phyloP scores from a whole-genome alignment of 164 flowering plant genomes.

The Umbellularia californica region DNA sequence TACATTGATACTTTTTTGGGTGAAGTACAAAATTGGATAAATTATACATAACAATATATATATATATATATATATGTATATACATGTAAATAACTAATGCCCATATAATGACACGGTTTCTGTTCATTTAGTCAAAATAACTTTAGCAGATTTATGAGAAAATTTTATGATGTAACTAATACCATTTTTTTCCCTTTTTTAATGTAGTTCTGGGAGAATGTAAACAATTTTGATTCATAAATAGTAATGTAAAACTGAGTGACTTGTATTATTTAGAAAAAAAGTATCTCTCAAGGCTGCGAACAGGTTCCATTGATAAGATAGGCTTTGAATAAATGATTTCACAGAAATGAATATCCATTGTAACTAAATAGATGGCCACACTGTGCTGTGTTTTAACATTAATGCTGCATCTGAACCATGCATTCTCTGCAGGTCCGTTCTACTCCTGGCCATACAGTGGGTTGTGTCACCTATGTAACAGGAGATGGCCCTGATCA shows the following conservation, averaged over 20 bases:
- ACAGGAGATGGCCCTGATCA: slow-evolving; percentile 85
- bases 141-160: background rate
- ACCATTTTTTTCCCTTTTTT: no score
- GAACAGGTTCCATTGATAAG: background rate
- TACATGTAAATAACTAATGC: no score
- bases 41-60: no score
- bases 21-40: background rate
- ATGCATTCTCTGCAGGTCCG: slow-evolving; percentile 54
- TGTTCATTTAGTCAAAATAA: no score
- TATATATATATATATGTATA: no score
- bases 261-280: no score
- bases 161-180: background rate
- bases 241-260: no score
- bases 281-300: no score
- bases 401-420: background rate
- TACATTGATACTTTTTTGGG: background rate
- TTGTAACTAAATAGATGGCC: background rate
- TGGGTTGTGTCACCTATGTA: slow-evolving; percentile 93
- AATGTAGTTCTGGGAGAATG: no score
- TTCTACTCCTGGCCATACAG: slow-evolving; percentile 93
- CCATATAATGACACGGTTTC: no score
- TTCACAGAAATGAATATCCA: background rate
- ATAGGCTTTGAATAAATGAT: background rate
- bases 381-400: background rate
- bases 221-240: no score